Evolutionary conservation across 768 basidiomycete genomes (phyloP).

Genomic region (Guyanaporus albipodus): DNA sequence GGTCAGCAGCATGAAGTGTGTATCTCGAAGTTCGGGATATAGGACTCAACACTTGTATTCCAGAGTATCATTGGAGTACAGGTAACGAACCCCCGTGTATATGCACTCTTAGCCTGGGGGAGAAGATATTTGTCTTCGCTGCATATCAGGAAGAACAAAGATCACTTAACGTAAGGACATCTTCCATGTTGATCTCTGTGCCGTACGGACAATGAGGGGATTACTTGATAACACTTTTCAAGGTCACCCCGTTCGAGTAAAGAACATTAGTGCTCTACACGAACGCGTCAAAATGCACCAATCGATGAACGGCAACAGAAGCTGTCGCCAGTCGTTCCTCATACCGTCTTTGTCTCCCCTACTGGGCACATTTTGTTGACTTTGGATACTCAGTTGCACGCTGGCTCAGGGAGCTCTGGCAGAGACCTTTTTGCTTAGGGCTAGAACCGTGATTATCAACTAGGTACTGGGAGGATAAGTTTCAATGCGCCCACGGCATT

Average conservation of each 20-base stretch:
- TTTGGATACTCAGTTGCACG: conserved; percentile 54
- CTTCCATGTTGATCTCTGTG: conserved; percentile 59
- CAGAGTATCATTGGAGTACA: conserved; percentile 71
- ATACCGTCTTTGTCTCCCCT: conserved; percentile 62
- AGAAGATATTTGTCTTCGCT: conserved; percentile 67
- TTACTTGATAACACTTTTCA: conserved; percentile 67
- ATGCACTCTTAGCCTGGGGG: conserved; percentile 77
- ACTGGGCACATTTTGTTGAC: conserved; percentile 75
- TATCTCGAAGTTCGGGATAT: not conserved
- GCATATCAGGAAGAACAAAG: conserved; percentile 47
- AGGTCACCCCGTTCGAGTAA: conserved; percentile 65
- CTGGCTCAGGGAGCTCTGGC: conserved; percentile 47
- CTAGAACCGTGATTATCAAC: conserved; percentile 65
- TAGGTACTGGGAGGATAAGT: conserved; percentile 70
- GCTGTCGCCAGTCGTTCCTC: conserved; percentile 62
- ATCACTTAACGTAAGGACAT: conserved; percentile 35
- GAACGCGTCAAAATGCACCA: conserved; percentile 60
- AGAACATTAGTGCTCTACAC: conserved; percentile 74
- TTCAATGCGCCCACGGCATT: conserved; percentile 51
- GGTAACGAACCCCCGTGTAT: conserved; percentile 57
- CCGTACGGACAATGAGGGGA: conserved; percentile 80
- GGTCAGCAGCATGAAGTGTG: conserved; percentile 40
- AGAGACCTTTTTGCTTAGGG: conserved; percentile 75
- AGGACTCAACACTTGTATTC: not conserved
- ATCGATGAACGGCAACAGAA: conserved; percentile 59